These are phyloP conservation scores for Zymoseptoria crescenta DNA, from an alignment of 2,329 filamentous ascomycete genomes.

Conservation along the genomic window DNA sequence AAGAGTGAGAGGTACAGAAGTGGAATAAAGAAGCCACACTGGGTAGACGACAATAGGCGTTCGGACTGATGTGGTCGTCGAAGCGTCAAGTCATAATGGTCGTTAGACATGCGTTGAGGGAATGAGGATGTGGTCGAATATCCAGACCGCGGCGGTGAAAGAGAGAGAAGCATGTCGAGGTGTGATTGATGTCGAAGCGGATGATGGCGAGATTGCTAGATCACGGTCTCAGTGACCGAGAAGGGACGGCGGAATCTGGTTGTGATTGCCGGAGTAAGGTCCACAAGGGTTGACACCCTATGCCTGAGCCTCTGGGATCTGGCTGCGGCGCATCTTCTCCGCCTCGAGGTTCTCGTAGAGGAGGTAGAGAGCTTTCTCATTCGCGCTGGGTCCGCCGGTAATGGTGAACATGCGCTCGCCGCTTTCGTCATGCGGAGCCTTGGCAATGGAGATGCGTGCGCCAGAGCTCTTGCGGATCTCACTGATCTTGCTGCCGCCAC, in stretches of 20 bases:
- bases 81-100: constrained; percentile 23
- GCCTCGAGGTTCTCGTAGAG: constrained; percentile 98
- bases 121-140: background rate
- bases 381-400: constrained; percentile 86
- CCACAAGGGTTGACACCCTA: constrained; percentile 22
- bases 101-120: constrained; percentile 9
- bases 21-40: constrained; percentile 7
- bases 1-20: background rate
- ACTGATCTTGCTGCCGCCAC: constrained; percentile 92
- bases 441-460: constrained; percentile 94
- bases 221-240: constrained; percentile 5
- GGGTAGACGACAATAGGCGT: constrained; percentile 16
- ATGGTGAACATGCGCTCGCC: constrained; percentile 99
- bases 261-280: background rate
- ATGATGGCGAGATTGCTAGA: background rate
- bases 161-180: constrained; percentile 1
- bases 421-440: constrained; percentile 92
- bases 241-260: constrained; percentile 7
- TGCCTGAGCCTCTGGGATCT: constrained; percentile 46
- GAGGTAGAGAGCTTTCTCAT: constrained; percentile 91
- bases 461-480: constrained; percentile 97
- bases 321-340: constrained; percentile 96
- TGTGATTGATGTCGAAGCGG: background rate
- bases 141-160: background rate
- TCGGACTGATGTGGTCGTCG: constrained; percentile 18